Percentiles rank a stretch among this genome's conserved stretches.
These are phyloP conservation scores for Mimosa bimucronata DNA, from an alignment of 306 rosid genomes.

Conservation along the genomic window DNA sequence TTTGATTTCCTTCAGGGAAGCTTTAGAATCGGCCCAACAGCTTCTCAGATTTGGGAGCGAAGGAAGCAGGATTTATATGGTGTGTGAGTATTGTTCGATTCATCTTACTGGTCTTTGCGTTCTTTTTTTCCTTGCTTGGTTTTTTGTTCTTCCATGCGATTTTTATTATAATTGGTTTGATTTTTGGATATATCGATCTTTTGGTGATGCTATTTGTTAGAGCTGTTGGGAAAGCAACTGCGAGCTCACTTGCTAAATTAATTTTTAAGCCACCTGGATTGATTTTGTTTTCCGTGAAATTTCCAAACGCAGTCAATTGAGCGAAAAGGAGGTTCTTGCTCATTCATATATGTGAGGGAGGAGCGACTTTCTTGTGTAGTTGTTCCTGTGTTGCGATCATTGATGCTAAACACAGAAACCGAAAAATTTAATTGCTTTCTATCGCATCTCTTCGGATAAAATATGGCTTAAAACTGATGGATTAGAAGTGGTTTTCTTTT, in stretches of 20 bases:
- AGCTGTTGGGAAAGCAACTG: constrained; percentile 21
- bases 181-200: neutral
- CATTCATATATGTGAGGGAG: neutral
- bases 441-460: constrained; percentile 3
- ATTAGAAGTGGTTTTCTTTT: neutral
- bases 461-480: neutral
- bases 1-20: constrained; percentile 57
- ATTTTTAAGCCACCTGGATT: neutral
- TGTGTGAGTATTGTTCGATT: constrained; percentile 49
- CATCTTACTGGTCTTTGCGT: neutral
- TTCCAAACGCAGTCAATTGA: constrained; percentile 1
- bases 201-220: constrained; percentile 8
- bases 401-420: neutral
- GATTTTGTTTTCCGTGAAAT: neutral
- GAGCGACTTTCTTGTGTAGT: neutral
- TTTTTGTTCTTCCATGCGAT: neutral
- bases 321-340: neutral
- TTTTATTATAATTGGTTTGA: constrained; percentile 4
- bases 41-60: constrained; percentile 82
- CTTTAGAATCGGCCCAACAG: constrained; percentile 71
- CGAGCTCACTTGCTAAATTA: neutral
- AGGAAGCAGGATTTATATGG: constrained; percentile 92
- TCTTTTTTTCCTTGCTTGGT: constrained; percentile 2
- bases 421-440: neutral
- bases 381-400: neutral